These are phyloP conservation scores for Choiromyces venosus DNA, from an alignment of 495 filamentous ascomycete genomes.

Conservation along the genomic window DNA sequence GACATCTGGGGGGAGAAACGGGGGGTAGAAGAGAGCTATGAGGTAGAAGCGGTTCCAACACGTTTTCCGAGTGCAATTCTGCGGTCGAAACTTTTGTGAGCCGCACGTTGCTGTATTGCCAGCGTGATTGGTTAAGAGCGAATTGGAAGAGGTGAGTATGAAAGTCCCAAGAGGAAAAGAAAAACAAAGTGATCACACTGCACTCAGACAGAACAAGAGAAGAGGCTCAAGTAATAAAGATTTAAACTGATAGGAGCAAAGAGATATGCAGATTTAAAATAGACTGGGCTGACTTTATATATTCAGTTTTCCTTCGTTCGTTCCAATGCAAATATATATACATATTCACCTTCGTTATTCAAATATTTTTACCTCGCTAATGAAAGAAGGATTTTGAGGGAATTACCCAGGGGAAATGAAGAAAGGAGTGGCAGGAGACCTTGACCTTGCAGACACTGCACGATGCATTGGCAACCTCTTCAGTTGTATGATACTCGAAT, in stretches of 20 bases:
- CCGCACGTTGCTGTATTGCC: neutral
- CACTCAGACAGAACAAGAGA: neutral
- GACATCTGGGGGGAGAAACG: constrained; percentile 9
- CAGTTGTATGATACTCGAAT: neutral
- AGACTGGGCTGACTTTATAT: neutral
- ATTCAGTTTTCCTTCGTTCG: neutral
- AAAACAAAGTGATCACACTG: neutral
- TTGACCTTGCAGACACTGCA: neutral
- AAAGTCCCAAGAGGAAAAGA: neutral
- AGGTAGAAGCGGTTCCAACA: neutral
- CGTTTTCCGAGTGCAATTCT: neutral
- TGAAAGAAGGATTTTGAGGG: neutral
- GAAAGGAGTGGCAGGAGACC: neutral
- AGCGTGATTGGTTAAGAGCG: neutral
- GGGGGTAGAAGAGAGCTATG: constrained; percentile 13
- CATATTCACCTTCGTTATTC: neutral
- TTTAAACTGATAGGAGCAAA: neutral
- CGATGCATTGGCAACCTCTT: neutral
- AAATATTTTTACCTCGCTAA: neutral
- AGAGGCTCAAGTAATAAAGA: neutral
- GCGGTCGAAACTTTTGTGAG: constrained; percentile 1
- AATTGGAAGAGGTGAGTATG: neutral
- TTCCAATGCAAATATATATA: neutral
- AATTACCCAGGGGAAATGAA: neutral
- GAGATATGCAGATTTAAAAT: neutral